phyloP scores from a whole-genome alignment of 1,139 yeast species.

The Suhomyces atakaporum region DNA sequence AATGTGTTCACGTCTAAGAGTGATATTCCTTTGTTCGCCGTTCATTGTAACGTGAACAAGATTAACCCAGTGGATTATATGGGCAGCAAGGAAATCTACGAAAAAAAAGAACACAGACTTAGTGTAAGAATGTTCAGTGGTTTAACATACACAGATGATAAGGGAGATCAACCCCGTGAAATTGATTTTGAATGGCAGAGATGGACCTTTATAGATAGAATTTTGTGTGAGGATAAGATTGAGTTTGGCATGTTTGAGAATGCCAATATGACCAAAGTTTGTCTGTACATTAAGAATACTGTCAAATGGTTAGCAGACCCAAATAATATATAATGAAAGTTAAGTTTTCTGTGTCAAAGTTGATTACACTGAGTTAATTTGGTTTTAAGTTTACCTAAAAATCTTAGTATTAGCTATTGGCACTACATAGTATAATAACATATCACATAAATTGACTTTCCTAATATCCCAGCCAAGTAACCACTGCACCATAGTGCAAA shows the following conservation, averaged over 20 bases:
- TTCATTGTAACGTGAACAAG: conserved; percentile 42
- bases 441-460: conserved; percentile 9
- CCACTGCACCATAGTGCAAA: background rate
- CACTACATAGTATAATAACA: background rate
- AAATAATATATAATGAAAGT: conserved; percentile 1
- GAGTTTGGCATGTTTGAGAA: conserved; percentile 30
- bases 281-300: conserved; percentile 32
- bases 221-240: conserved; percentile 30
- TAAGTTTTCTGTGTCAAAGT: too few species aligned
- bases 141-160: conserved; percentile 15
- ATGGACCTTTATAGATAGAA: conserved; percentile 33
- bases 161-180: conserved; percentile 11
- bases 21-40: conserved; percentile 27
- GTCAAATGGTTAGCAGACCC: conserved; percentile 27
- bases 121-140: conserved; percentile 34
- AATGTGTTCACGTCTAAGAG: conserved; percentile 20
- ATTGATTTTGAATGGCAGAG: conserved; percentile 38
- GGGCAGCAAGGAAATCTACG: conserved; percentile 27
- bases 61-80: conserved; percentile 34
- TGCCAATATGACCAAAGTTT: conserved; percentile 24
- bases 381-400: too few species aligned
- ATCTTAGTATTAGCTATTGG: background rate
- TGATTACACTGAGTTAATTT: too few species aligned
- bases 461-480: conserved; percentile 6
- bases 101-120: conserved; percentile 25